phyloP scores from a whole-genome alignment of 768 basidiomycete genomes.

The Kwoniella shandongensis region DNA sequence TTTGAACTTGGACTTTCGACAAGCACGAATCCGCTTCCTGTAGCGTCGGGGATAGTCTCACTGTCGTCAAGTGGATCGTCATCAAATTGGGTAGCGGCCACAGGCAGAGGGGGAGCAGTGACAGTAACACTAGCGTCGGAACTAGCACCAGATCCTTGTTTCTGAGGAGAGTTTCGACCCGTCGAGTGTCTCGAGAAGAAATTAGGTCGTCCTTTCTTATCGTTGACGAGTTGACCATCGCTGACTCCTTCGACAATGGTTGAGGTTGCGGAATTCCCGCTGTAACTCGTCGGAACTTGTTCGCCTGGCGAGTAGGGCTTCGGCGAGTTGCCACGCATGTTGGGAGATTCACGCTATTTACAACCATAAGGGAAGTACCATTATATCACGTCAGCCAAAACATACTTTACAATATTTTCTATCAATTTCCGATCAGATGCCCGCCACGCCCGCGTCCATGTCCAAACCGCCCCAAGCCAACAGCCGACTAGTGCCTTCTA shows the following conservation, averaged over 20 bases:
- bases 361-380: background rate
- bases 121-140: background rate
- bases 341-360: too few relatives aligned
- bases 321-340: too few relatives aligned
- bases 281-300: too few relatives aligned
- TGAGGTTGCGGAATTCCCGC: background rate
- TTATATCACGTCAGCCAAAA: background rate
- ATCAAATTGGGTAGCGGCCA: conserved; percentile 6
- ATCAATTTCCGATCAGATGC: background rate
- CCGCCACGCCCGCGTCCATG: background rate
- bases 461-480: too few relatives aligned
- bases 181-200: conserved; percentile 14
- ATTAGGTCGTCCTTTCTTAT: conserved; percentile 8
- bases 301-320: too few relatives aligned
- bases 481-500: conserved; percentile 15
- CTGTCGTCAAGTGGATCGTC: background rate
- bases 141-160: background rate
- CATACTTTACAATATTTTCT: background rate
- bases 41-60: conserved; percentile 6
- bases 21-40: conserved; percentile 25
- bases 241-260: conserved; percentile 1
- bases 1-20: conserved; percentile 34
- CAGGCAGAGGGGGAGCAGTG: background rate
- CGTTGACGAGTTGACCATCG: conserved; percentile 1
- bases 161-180: conserved; percentile 13